A percentile compares a stretch with the other conserved stretches of the same genome.
phyloP scores from a whole-genome alignment of 78 protist genomes.

The Monocercomonoides exilis region DNA sequence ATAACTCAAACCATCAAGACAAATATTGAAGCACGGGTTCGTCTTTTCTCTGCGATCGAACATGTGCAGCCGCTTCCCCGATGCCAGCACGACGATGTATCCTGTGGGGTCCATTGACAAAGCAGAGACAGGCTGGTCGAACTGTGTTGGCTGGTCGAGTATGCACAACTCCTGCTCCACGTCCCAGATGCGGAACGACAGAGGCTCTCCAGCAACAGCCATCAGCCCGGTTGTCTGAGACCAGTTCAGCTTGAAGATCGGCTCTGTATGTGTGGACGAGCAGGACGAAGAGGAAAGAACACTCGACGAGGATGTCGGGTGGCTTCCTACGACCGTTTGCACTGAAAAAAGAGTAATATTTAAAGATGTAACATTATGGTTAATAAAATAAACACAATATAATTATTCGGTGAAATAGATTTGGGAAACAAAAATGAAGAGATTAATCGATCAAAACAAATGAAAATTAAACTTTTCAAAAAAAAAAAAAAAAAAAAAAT shows the following conservation, averaged over 20 bases:
- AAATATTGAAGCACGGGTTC: background rate
- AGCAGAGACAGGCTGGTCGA: background rate
- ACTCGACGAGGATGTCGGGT: too few relatives aligned
- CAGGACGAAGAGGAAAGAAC: background rate
- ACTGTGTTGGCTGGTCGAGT: background rate
- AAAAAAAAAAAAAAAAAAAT: too few relatives aligned
- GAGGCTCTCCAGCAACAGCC: background rate
- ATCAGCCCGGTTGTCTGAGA: conserved; percentile 6
- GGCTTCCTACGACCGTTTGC: too few relatives aligned
- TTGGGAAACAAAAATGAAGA: too few relatives aligned
- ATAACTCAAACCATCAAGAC: background rate
- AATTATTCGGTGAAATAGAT: too few relatives aligned
- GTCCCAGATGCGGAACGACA: background rate
- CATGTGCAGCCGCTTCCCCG: background rate
- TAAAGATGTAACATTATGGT: too few relatives aligned
- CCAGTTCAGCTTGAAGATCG: background rate
- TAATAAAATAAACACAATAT: too few relatives aligned
- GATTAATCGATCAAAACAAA: too few relatives aligned
- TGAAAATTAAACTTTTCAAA: too few relatives aligned
- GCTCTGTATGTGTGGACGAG: background rate
- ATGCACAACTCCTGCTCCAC: conserved; percentile 5
- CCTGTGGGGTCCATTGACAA: background rate
- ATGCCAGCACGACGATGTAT: background rate
- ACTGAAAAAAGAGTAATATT: too few relatives aligned
- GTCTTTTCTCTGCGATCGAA: background rate